A percentile compares a stretch with the other conserved stretches of the same genome.
phyloP scores from a whole-genome alignment of 768 basidiomycete species.

The Sporobolomyces roseus region DNA sequence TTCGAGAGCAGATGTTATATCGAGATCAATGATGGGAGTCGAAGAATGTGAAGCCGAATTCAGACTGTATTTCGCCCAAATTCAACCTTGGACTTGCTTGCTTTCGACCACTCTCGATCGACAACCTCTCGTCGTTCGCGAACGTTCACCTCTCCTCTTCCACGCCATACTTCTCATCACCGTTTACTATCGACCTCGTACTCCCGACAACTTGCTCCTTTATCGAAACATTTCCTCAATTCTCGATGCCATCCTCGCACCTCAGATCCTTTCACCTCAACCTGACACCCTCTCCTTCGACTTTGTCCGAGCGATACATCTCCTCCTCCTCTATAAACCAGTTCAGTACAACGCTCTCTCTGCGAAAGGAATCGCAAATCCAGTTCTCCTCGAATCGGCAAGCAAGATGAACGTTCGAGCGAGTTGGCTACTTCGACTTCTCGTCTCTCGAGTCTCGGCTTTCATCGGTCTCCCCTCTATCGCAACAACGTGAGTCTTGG shows the following conservation, averaged over 20 bases:
- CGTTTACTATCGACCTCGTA: constrained; percentile 37
- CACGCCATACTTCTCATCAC: constrained; percentile 38
- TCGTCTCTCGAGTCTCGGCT: constrained; percentile 19
- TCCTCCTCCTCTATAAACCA: constrained; percentile 38
- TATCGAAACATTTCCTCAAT: constrained; percentile 33
- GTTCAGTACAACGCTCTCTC: constrained; percentile 30
- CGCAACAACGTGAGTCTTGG: constrained; percentile 27
- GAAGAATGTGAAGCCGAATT: constrained; percentile 35
- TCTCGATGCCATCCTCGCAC: constrained; percentile 35
- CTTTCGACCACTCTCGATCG: constrained; percentile 29
- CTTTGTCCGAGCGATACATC: constrained; percentile 32
- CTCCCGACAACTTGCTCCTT: constrained; percentile 12
- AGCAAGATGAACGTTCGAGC: constrained; percentile 40
- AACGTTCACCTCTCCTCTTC: constrained; percentile 37
- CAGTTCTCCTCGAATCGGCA: constrained; percentile 22
- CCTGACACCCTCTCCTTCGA: constrained; percentile 34
- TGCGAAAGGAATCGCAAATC: constrained; percentile 23
- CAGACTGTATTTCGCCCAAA: constrained; percentile 27
- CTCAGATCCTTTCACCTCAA: constrained; percentile 39
- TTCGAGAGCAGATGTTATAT: constrained; percentile 26
- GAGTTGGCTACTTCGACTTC: constrained; percentile 31
- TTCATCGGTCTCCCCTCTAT: constrained; percentile 32
- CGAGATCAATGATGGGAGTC: constrained; percentile 17
- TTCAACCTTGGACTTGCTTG: constrained; percentile 29
- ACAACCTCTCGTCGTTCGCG: constrained; percentile 19